Evolutionary conservation across 2,329 filamentous ascomycete species (phyloP).

Genomic region (Neospermospora avenae): DNA sequence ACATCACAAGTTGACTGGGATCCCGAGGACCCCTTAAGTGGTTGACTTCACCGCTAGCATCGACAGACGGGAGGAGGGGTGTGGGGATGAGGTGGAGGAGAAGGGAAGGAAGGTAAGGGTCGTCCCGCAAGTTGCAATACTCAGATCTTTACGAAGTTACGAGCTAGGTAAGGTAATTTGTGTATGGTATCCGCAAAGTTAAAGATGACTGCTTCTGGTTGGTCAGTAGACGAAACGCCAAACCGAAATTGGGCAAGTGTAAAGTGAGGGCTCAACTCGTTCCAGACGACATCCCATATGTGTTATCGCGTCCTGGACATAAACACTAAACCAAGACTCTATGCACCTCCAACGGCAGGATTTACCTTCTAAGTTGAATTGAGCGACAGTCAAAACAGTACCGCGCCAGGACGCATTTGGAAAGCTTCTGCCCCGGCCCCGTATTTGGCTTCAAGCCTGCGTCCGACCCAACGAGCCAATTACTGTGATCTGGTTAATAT

Average conservation of each 20-base stretch:
- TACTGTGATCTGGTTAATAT: not conserved
- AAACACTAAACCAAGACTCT: not conserved
- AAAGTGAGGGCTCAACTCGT: not conserved
- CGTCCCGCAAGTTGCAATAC: not conserved
- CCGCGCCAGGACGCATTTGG: not conserved
- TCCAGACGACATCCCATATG: not conserved
- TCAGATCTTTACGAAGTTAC: too few relatives aligned
- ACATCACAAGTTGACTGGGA: not conserved
- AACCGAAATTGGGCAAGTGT: not conserved
- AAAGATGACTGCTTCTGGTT: not conserved
- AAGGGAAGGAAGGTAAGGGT: not conserved
- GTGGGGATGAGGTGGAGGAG: constrained; percentile 1
- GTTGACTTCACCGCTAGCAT: not conserved
- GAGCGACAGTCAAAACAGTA: not conserved
- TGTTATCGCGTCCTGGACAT: not conserved
- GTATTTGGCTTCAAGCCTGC: not conserved
- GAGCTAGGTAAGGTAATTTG: too few relatives aligned
- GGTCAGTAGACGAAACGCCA: not conserved
- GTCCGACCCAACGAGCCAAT: not conserved
- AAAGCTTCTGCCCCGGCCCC: not conserved
- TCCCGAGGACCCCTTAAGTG: not conserved
- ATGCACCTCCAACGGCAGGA: not conserved
- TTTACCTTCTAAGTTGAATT: not conserved
- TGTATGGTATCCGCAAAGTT: too few relatives aligned
- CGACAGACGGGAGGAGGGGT: not conserved